Evolutionary conservation across 148 eudicot genomes (phyloP).

Genomic region (Cornus kousa): DNA sequence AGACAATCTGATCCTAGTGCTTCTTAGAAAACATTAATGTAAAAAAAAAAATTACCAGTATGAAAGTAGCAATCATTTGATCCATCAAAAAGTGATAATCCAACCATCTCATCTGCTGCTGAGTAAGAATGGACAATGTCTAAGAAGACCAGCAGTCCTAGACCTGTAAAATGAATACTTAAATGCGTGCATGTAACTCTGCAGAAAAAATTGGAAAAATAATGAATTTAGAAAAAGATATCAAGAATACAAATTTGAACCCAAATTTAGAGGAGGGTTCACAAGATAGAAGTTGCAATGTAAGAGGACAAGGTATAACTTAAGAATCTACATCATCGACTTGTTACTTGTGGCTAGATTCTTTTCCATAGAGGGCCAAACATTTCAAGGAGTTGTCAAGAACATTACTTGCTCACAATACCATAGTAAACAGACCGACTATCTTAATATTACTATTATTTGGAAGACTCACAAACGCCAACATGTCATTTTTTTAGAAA

Average conservation of each 20-base stretch:
- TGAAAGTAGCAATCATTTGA: constrained; percentile 97
- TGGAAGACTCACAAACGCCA: too few relatives aligned
- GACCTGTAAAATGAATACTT: constrained; percentile 43
- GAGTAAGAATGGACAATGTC: constrained; percentile 94
- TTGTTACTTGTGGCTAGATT: too few relatives aligned
- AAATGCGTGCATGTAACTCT: background rate
- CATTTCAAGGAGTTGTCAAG: too few relatives aligned
- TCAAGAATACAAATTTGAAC: background rate
- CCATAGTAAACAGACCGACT: too few relatives aligned
- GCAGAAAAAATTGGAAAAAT: background rate
- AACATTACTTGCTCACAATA: too few relatives aligned
- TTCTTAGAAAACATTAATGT: background rate
- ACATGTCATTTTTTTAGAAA: too few relatives aligned
- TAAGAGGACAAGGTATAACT: background rate
- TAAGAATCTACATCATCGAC: too few relatives aligned
- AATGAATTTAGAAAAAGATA: too few relatives aligned
- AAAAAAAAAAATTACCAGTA: constrained; percentile 69
- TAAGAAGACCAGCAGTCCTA: constrained; percentile 84
- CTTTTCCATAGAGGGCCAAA: too few relatives aligned
- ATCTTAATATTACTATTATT: too few relatives aligned
- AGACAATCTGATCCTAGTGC: background rate
- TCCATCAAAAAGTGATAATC: constrained; percentile 89
- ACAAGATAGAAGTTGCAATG: background rate
- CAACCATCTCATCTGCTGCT: constrained; percentile 99
- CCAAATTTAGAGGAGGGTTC: background rate